Evolutionary conservation across 805 yeast species (phyloP), one percentile per base, ranked within the genome.

Genomic region (Zygoascus tannicola): DNA sequence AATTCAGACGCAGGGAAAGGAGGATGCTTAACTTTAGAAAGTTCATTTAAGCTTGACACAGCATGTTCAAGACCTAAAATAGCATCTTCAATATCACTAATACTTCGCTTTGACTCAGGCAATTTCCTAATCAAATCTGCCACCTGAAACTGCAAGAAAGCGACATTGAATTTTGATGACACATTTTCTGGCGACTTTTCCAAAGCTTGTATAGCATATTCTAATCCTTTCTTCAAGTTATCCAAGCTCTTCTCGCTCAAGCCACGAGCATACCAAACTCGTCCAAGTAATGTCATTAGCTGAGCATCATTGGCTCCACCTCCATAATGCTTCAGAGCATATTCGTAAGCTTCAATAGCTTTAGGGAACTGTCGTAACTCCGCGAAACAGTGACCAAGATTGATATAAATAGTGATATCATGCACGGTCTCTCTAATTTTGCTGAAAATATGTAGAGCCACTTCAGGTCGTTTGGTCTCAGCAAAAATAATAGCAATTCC

Each of bases 401-500:
- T 92, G 53, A 90, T 69, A 59, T 79, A 85, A 12, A 87, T 80
- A 8, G 92, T 78, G 44, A 82, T 77, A 57, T 85, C 95, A 57
- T 83, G 81, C 51, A 88, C 69, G 4, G 97, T 81, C 56, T 92
- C 98, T 57, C 96, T 76, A 44, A 88, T 78, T 54, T 88, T 86
- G 61, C 94, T 75, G 56, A 92, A 79, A 37, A 88, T 80, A 52
- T 85, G 94, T 56, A 88, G 70, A 0, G 97, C 95, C 48, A 80
- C 71, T 21, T 76, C 78, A 28, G 76, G 66, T 20, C 58, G 59
- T 53, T 84, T 80, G 56, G 80, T 81, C 56, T 90, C 97, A 8
- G 94, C 94, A 61, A 86, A 83, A 3, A 87, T 78, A 44, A 92
- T 86, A 1, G 97, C 97, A 49, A 92, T 72, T 44, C 99, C 99